Evolutionary conservation across 176 grass and related monocot species (phyloP), one percentile per base, ranked within the genome.

Genomic region (Aegilops bicornis): DNA sequence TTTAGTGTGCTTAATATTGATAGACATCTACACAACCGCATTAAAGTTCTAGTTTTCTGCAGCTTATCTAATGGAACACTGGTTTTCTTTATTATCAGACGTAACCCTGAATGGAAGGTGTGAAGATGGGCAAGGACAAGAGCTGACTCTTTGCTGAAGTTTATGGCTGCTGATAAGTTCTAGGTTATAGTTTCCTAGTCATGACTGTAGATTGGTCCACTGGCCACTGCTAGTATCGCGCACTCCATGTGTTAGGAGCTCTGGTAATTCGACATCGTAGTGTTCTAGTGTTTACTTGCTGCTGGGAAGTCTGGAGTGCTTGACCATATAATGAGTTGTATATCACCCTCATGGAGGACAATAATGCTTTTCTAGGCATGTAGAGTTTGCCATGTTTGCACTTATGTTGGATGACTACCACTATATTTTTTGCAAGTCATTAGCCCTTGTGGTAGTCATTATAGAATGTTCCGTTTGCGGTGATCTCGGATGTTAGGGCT

Each of bases 231-330:
- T 76, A 52, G 42, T 50, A 50, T 30, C 5, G 43, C 24, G 9
- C 19, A 30, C 73, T 76, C 73, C 43, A 19, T 76, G 43, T 76
- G 42, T 15, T 52, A 76, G 73, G 43, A 76, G 43, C 72, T 76
- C 23, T 17, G 3, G 37, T 48, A 13, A 74, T 27, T 74, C 3
- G 1, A 75, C 42, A 30, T 75, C 4, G 72, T 50, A 43, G 24
- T 19, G 24, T 50, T 29, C 25, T 42, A 74, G 71, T 74, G 71
- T 50, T 75, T 75, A 30, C 14, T 24, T 50, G 72, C 24, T 75
- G 13, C 14, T 75, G 72, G 24, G 7, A 74, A 24, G 71, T 14
- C 11, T 74, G 40, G 13, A 47, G 4, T 48, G 19, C 0, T 3
- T 36, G 17, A 36, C 8, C 17, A 20, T 8, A 69, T 17, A 36